Evolutionary conservation across 805 yeast genomes (phyloP), one percentile per base, ranked within the genome.

Genomic region (Saccharomycopsis babjevae): DNA sequence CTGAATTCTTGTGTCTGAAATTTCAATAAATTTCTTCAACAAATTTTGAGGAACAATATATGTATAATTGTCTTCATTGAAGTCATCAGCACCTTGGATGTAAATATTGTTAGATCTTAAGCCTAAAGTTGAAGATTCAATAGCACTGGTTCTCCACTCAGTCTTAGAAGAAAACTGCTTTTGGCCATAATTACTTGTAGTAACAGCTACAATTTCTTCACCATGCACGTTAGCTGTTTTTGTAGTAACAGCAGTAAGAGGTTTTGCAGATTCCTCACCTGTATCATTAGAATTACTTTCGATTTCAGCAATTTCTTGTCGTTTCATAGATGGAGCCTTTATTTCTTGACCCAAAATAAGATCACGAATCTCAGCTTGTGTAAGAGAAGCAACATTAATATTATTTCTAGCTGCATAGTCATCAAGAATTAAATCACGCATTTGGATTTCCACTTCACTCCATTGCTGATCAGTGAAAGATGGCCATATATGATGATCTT

Each of bases 341-440:
- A 94, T 86, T 67, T 89, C 96, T 75, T 93, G 98, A 20, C 99
- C 99, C 58, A 94, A 78, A 59, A 94, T 93, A 68, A 94, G 79
- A 73, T 94, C 99, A 61, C 97, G 82, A 34, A 94, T 89, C 73
- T 94, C 99, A 20, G 90, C 83, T 72, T 92, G 97, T 0, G 99
- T 94, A 65, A 94, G 77, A 0, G 97, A 83, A 56, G 89, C 86
- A 56, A 91, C 84, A 68, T 90, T 89, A 55, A 94, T 93, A 66
- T 87, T 87, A 72, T 90, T 86, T 72, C 89, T 86, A 72, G 83
- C 84, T 25, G 94, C 88, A 69, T 90, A 94, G 68, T 92, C 97
- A 61, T 80, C 79, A 66, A 94, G 76, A 62, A 94, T 90, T 71
- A 94, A 74, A 70, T 94, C 98, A 64, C 97, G 85, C 66, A 94